A percentile compares a stretch with the other conserved stretches of the same genome.
Evolutionary conservation across 1,284 basidiomycete species (phyloP).

Genomic region (Kalmanozyma brasiliensis): DNA sequence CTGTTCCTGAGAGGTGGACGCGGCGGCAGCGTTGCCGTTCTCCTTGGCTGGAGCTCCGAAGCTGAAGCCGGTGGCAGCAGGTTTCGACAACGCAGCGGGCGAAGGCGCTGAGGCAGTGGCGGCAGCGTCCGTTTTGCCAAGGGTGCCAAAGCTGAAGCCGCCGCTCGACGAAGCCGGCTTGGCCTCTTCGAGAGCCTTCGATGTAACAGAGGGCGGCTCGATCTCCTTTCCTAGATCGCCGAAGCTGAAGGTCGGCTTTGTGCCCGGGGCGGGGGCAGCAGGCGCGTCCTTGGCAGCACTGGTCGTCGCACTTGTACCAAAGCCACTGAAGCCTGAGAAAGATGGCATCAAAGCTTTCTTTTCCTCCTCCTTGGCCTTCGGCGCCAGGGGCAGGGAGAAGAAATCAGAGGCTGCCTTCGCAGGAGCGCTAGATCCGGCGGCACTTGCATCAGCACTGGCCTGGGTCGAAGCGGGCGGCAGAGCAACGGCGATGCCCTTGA

Average conservation of each 20-base stretch:
- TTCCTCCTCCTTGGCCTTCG: conserved; percentile 16
- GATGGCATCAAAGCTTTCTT: neutral
- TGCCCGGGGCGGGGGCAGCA: neutral
- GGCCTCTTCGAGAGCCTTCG: neutral
- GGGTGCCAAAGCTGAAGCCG: conserved; percentile 19
- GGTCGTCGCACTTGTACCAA: conserved; percentile 13
- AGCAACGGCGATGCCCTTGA: conserved; percentile 20
- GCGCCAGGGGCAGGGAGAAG: conserved; percentile 22
- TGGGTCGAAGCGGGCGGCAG: conserved; percentile 14
- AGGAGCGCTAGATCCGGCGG: neutral
- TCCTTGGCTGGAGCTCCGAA: conserved; percentile 11
- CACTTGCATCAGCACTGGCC: conserved; percentile 5
- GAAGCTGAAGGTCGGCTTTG: conserved; percentile 22
- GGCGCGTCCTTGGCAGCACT: conserved; percentile 6
- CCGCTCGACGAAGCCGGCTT: conserved; percentile 2
- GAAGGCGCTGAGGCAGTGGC: conserved; percentile 1
- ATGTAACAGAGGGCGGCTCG: neutral
- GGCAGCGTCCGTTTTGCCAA: conserved; percentile 12
- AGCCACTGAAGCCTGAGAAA: conserved; percentile 32
- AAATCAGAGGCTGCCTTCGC: conserved; percentile 33
- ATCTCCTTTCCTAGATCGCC: conserved; percentile 18
- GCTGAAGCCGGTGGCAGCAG: conserved; percentile 11
- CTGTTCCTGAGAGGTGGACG: neutral
- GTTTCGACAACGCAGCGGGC: conserved; percentile 7
- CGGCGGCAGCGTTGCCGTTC: neutral